These are phyloP conservation scores for Quercus gilva DNA, from an alignment of 306 rosid genomes.

Conservation along the genomic window DNA sequence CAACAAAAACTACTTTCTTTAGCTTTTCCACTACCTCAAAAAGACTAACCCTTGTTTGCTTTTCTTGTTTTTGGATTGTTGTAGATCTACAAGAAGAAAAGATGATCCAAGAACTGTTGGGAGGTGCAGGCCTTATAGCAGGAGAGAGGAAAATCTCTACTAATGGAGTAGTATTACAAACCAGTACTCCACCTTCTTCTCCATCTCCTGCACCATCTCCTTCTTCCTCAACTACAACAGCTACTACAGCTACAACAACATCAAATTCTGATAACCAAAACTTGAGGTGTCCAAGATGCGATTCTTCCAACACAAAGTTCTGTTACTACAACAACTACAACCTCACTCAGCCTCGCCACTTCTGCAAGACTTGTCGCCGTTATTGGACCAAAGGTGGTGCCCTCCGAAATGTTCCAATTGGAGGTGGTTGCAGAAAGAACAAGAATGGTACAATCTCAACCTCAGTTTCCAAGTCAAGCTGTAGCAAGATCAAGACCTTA, in stretches of 20 bases:
- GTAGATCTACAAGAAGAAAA: slow-evolving; percentile 58
- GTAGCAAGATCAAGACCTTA: slow-evolving; percentile 53
- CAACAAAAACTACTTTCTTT: slow-evolving; percentile 56
- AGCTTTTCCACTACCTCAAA: slow-evolving; percentile 70
- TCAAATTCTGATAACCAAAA: slow-evolving; percentile 48
- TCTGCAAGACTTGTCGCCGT: slow-evolving; percentile 97
- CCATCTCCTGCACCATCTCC: slow-evolving; percentile 35
- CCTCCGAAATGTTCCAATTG: slow-evolving; percentile 68
- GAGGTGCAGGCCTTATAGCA: slow-evolving; percentile 49
- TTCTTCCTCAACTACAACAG: slow-evolving; percentile 14
- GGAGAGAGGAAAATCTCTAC: slow-evolving; percentile 61
- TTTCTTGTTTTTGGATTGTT: slow-evolving; percentile 71
- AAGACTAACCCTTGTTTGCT: slow-evolving; percentile 58
- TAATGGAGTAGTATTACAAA: slow-evolving; percentile 36
- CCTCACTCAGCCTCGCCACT: slow-evolving; percentile 97
- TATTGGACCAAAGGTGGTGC: slow-evolving; percentile 92
- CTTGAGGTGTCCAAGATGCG: slow-evolving; percentile 73
- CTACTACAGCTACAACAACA: slow-evolving; percentile 24
- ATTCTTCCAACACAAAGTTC: slow-evolving; percentile 84
- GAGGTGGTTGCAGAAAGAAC: slow-evolving; percentile 79
- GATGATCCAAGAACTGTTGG: slow-evolving; percentile 95
- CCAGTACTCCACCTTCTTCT: slow-evolving; percentile 37
- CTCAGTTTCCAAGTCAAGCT: slow-evolving; percentile 27
- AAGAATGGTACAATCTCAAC: slow-evolving; percentile 32
- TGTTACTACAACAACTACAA: slow-evolving; percentile 93